A percentile compares a stretch with the other conserved stretches of the same genome.
These are phyloP conservation scores for Plenodomus tracheiphilus DNA, from an alignment of 2,329 filamentous ascomycete genomes.

Conservation along the genomic window DNA sequence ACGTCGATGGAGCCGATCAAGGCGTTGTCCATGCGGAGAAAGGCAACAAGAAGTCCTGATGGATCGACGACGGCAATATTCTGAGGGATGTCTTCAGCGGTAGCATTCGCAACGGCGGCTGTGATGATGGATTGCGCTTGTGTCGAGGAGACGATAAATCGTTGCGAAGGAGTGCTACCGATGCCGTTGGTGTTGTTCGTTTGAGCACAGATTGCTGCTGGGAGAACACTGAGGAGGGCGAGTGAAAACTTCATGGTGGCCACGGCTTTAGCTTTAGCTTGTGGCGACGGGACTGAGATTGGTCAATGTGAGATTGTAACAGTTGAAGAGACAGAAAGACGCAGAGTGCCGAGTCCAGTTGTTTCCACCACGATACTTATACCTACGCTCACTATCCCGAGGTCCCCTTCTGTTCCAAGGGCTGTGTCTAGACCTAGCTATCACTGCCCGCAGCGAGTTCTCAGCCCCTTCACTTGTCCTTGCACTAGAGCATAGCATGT, in stretches of 20 bases:
- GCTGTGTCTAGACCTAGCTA: too few relatives aligned
- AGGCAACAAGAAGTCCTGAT: constrained; percentile 31
- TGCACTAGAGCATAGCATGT: too few relatives aligned
- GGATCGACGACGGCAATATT: constrained; percentile 37
- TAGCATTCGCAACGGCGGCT: constrained; percentile 26
- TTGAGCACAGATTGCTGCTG: constrained; percentile 14
- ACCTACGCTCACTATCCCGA: too few relatives aligned
- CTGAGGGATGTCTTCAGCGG: constrained; percentile 23
- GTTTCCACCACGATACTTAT: too few relatives aligned
- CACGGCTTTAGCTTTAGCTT: too few relatives aligned
- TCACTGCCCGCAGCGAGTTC: too few relatives aligned
- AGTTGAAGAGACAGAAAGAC: too few relatives aligned
- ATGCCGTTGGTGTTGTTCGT: constrained; percentile 27
- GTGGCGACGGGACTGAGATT: too few relatives aligned
- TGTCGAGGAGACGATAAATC: constrained; percentile 21
- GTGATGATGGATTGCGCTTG: constrained; percentile 30
- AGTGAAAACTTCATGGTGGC: background rate
- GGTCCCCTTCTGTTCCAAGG: too few relatives aligned
- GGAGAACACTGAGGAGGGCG: constrained; percentile 10
- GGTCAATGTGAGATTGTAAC: too few relatives aligned
- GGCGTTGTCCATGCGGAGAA: constrained; percentile 35
- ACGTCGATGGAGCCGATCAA: constrained; percentile 33
- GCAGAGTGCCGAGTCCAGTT: too few relatives aligned
- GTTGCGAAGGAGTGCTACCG: constrained; percentile 22
- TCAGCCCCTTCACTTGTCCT: too few relatives aligned